phyloP scores from a whole-genome alignment of 306 rosid genomes.

The Albizia julibrissin region DNA sequence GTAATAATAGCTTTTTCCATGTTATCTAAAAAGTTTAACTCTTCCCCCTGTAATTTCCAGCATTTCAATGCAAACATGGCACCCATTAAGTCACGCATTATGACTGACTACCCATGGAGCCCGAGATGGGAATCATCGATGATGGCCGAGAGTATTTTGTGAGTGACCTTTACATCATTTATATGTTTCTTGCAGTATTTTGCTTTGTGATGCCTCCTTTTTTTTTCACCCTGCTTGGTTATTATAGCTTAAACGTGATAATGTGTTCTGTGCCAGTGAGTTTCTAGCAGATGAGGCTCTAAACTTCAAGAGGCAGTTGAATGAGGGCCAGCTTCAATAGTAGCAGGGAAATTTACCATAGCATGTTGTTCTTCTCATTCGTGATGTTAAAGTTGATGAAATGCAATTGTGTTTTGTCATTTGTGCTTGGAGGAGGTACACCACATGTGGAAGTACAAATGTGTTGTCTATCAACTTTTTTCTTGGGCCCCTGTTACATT shows the following conservation, averaged over 20 bases:
- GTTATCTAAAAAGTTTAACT: not conserved
- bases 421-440: not conserved
- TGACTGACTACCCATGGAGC: conserved; percentile 63
- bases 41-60: conserved; percentile 34
- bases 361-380: not conserved
- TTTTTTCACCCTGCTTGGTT: not conserved
- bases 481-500: not conserved
- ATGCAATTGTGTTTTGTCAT: not conserved
- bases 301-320: conserved; percentile 66
- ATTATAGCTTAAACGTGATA: conserved; percentile 11
- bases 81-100: conserved; percentile 51
- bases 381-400: not conserved
- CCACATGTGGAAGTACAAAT: not conserved
- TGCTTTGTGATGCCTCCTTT: not conserved
- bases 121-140: conserved; percentile 62
- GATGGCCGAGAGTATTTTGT: conserved; percentile 70
- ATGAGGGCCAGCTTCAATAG: conserved; percentile 49
- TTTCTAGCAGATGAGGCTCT: conserved; percentile 65
- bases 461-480: not conserved
- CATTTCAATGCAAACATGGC: conserved; percentile 59
- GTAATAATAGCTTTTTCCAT: not conserved
- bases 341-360: not conserved
- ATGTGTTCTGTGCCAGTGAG: conserved; percentile 44
- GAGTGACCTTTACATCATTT: conserved; percentile 27
- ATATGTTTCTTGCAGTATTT: not conserved